Evolutionary conservation across 2,329 filamentous ascomycete species (phyloP), one percentile per base, ranked within the genome.

Genomic region (Monosporascus sp.): DNA sequence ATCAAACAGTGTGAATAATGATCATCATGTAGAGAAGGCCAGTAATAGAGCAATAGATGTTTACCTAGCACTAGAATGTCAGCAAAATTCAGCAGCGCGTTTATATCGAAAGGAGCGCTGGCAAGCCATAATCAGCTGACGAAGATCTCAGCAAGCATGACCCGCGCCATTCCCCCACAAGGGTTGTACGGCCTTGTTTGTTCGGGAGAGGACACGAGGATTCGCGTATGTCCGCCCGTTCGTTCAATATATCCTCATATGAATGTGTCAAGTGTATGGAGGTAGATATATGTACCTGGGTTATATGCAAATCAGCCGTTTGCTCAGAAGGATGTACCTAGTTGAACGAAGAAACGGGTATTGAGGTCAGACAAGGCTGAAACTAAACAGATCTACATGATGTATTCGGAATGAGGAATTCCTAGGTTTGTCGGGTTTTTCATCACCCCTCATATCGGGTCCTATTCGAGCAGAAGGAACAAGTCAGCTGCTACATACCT

Each of bases 181-280:
- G 77, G 78, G 72, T 81, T 84, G 80, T 84, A 83, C 79, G 76
- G 70, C 75, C 80, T 77, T 72, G 80, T 80, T 77, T 78, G 70
- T 65, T 68, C 69, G 71, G 72, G 66, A 73, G 69, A 66, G 68
- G 72, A 65, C 64, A 69, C 68, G 72, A 65, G 66, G 75, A 74
- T 78, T 82, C 79, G 71, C 74, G 81, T 82, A 81, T 84, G 81
- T 83, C 81, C 81, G 81, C 81, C 81, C 81, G 81, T 84, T 84
- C 81, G 81, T 84, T 83, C 81, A 84, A 83, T 71, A 72, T 72
- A 79, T 84, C 81, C 74, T 84, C 81, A 84, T 78, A 65, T 64
- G 57, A 62, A 61, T 44, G 22, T 48, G 50, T 44, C 46, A 65
- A 55, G 48, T 54, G 51, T 48, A 51, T 56, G 39, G 49, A 50